Evolutionary conservation across 106 monocot genomes (phyloP), one percentile per base, ranked within the genome.

Genomic region (Apostasia ramifera): DNA sequence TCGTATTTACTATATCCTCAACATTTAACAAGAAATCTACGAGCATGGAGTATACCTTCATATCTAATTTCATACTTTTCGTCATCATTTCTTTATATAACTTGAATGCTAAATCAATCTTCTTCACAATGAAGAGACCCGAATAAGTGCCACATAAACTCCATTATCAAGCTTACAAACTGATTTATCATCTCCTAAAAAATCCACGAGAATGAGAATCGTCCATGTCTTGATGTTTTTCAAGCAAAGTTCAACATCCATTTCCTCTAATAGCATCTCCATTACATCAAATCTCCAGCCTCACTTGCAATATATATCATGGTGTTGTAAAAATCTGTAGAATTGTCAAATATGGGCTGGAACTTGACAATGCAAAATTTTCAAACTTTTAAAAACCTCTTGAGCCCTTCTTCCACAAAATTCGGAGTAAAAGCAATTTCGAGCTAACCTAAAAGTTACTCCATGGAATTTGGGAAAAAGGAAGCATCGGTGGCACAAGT

Each of bases 221-320:
- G 91, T 95, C 94, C 94, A 91, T 5, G 91, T 95, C 71, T 95
- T 91, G 40, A 86, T 74, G 67, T 82, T 71, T 53, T 71, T 86
- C 10, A 67, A 49, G 49, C 83, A 85, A 11, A 66, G 57, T 40
- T 75, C 75, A 41, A 71, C 64, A 14, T 88, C 76, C 94, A 95
- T 95, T 67, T 91, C 81, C 8, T 47, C 13, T 14, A 78, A 39
- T 63, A 95, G 74, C 66, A 71, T 75, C 78, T 95, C 91, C 52
- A 88, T 47, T 70, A 91, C 54, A 37, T 76, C 80, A 26, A 91
- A 77, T 88, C 78, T 68, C 66, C 56, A 40, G 66, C 70, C 67
- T 95, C 94, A 13, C 94, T 79, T 47, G 88, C 88, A 10, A 95
- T 88, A 66, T 88, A 88, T 45, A 83, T 57, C 84, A 95, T 88